Base-by-base conservation (phyloP, 768 basidiomycete genomes). In the Albatrellus ellisii region DNA sequence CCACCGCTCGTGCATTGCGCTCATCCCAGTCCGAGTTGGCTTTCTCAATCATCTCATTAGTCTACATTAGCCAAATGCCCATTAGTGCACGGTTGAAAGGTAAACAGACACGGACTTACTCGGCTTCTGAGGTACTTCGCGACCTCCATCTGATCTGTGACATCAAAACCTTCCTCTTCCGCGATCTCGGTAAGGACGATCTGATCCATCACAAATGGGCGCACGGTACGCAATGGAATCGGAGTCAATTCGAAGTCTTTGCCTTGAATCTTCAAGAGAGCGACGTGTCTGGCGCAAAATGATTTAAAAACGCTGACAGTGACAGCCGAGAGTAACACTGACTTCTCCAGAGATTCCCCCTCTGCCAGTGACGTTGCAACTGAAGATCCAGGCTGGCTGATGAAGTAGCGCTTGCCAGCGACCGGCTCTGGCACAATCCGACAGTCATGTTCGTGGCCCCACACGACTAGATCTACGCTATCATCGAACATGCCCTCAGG, bases 371-470 rank as follows among this genome's bases (percentile, higher is more conserved):
- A 89, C 1, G 95, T 99, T 1, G 95, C 95, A 2, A 99, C 79
- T 0, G 85, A 87, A 0, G 89, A 92, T 2, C 95, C 95, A 4
- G 95, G 95, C 59, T 99, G 95, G 2, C 80, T 75, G 54, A 99
- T 90, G 53, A 73, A 79, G 62, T 99, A 99, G 12, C 72, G 72
- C 59, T 94, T 92, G 10, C 87, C 90, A 4, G 88, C 79, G 6
- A 99, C 94, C 4, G 77, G 72, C 54, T 95, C 89, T 0, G 95
- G 94, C 2, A 77, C 66, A 41, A 94, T 85, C 24, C 92, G 76
- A 54, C 94, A 98, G 59, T 98, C 95, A 56, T 99, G 95, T 59
- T 99, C 95, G 58, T 99, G 95, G 6, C 95, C 95, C 95, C 95
- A 99, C 2, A 99, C 69, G 6, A 99, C 87, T 12, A 99, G 70